Base-by-base conservation (phyloP, 768 basidiomycete species). In the Tricholoma saponaceum region DNA sequence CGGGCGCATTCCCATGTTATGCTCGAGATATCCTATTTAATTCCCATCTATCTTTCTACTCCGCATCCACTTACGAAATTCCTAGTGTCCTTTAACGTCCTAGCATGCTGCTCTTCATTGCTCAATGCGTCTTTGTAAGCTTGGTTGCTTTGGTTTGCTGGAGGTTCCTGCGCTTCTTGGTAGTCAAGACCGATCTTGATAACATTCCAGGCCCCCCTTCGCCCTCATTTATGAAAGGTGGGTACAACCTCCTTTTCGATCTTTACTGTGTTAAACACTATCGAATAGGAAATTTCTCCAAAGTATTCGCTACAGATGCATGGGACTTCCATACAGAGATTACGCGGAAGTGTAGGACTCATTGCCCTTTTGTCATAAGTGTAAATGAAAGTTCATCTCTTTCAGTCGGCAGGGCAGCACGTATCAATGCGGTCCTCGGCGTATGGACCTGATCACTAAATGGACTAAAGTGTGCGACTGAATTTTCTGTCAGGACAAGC, bases 161-260 rank as follows among this genome's bases (percentile, higher is more conserved):
- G 58, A 57, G 57, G 32, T 16, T 58, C 22, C 46, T 68, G 7
- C 47, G 59, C 10, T 56, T 37, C 22, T 52, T 64, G 39, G 28
- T 67, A 18, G 50, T 58, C 14, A 64, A 63, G 46, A 66, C 62
- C 9, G 66, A 69, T 28, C 62, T 76, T 16, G 68, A 70, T 51
- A 72, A 73, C 53, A 61, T 74, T 46, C 72, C 71, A 2, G 74
- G 74, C 8, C 75, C 74, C 4, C 59, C 56, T 2, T 59, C 67
- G 4, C 49, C 58, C 3, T 73, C 74, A 0, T 69, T 69, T 46
- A 52, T 66, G 46, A 70, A 66, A 52, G 75, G 74, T 72, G 23
- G 10, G 14, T 44, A 18, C 37, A 30, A 1, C 14, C 18, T 22
- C n/a, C 10, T 32, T 54, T 14, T 16, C 12, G 3, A 18, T 9